Evolutionary conservation across 2,329 filamentous ascomycete genomes (phyloP).

Genomic region (Fonsecaea pedrosoi): DNA sequence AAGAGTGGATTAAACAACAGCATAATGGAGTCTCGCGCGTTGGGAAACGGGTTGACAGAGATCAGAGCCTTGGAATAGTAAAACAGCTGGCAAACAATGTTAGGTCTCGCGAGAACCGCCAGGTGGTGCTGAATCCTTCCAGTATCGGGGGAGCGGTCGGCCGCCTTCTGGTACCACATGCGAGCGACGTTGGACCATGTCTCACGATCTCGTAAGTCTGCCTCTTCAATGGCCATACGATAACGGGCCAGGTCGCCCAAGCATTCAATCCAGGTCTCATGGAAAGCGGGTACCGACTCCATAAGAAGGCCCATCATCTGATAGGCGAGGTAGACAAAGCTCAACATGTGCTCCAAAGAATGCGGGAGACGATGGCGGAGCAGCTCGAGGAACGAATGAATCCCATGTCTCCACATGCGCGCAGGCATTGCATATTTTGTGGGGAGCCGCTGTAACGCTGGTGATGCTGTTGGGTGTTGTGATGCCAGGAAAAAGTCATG

Average conservation of each 20-base stretch:
- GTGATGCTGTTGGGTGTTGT: constrained; percentile 80
- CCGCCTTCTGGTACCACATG: constrained; percentile 84
- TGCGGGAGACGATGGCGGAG: constrained; percentile 75
- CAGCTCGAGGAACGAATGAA: constrained; percentile 82
- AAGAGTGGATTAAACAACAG: constrained; percentile 62
- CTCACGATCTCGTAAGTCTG: constrained; percentile 75
- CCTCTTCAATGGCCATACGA: constrained; percentile 89
- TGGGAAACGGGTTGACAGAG: constrained; percentile 61
- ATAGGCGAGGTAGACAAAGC: constrained; percentile 88
- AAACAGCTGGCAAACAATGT: constrained; percentile 60
- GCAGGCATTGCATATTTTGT: constrained; percentile 90
- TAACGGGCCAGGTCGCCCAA: constrained; percentile 85
- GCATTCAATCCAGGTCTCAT: constrained; percentile 93
- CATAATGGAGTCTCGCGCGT: constrained; percentile 62
- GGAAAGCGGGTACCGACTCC: constrained; percentile 82
- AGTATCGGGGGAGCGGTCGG: constrained; percentile 74
- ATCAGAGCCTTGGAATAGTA: constrained; percentile 66
- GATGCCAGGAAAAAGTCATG: constrained; percentile 86
- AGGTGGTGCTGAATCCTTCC: constrained; percentile 88
- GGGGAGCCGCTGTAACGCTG: constrained; percentile 70
- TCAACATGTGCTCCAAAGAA: constrained; percentile 86
- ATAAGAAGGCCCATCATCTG: constrained; percentile 86
- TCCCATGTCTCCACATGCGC: constrained; percentile 94
- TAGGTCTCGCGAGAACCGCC: constrained; percentile 68
- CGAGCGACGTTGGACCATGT: constrained; percentile 80